Evolutionary conservation across 1,284 basidiomycete genomes (phyloP).

Genomic region (Microbotryum saponariae): DNA sequence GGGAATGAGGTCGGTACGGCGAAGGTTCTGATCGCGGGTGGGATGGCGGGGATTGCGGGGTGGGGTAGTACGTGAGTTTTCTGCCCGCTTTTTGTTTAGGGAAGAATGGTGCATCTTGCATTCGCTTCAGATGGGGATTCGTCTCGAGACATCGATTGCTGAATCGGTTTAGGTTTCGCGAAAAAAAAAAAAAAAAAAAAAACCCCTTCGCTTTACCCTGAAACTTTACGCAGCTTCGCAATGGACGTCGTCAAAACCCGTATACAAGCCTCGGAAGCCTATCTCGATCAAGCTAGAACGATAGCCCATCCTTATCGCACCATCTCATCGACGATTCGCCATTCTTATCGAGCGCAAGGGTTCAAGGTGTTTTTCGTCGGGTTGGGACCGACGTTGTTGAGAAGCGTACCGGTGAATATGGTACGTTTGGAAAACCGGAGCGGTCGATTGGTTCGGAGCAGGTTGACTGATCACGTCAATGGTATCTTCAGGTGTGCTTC

Average conservation of each 20-base stretch:
- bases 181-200: too few species aligned
- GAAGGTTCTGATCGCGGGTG: conserved; percentile 65
- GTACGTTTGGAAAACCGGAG: too few species aligned
- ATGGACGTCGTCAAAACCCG: conserved; percentile 80
- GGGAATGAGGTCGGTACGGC: conserved; percentile 43
- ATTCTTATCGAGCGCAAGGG: conserved; percentile 62
- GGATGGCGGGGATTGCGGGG: conserved; percentile 55
- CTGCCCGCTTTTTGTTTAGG: too few species aligned
- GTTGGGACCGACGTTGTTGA: conserved; percentile 64
- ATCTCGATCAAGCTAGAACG: background rate
- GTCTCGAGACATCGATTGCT: background rate
- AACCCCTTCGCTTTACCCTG: too few species aligned
- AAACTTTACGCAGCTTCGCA: conserved; percentile 46
- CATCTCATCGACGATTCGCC: conserved; percentile 51
- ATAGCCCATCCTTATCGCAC: conserved; percentile 49
- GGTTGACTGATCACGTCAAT: background rate
- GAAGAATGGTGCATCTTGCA: too few species aligned
- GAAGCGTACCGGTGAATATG: conserved; percentile 52
- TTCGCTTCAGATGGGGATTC: conserved; percentile 36
- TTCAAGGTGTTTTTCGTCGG: conserved; percentile 63
- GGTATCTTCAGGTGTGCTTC: conserved; percentile 34
- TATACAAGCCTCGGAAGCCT: conserved; percentile 52
- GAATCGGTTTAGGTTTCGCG: background rate
- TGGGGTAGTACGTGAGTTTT: conserved; percentile 40
- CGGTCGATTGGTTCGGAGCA: too few species aligned